phyloP scores from a whole-genome alignment of 305 asterid genomes.

The Solanum aculeatissimum region DNA sequence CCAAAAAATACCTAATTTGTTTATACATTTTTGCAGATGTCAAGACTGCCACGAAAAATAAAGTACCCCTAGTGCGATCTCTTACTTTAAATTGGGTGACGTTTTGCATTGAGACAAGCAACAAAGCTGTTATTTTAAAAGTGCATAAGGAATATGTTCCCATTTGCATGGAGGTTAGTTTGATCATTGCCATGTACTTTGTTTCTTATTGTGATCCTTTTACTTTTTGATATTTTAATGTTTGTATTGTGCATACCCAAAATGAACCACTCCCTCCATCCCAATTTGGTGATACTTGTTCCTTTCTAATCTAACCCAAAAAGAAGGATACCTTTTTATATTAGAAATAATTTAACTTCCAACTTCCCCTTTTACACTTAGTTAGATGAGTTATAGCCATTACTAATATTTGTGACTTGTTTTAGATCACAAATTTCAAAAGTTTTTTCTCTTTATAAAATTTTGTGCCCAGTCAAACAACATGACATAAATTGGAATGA shows the following conservation, averaged over 20 bases:
- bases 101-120: constrained; percentile 94
- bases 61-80: constrained; percentile 97
- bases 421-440: background rate
- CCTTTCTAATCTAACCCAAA: background rate
- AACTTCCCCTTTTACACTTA: background rate
- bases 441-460: background rate
- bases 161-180: constrained; percentile 96
- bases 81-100: constrained; percentile 89
- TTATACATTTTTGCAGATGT: constrained; percentile 55
- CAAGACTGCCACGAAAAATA: constrained; percentile 85
- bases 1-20: background rate
- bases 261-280: background rate
- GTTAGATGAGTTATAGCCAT: background rate
- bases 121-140: constrained; percentile 74
- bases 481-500: background rate
- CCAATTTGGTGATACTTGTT: background rate
- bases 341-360: background rate
- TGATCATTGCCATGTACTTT: background rate
- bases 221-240: background rate
- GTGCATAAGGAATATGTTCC: constrained; percentile 97
- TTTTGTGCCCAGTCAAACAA: background rate
- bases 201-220: background rate
- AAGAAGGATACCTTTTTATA: background rate
- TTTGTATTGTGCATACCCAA: background rate
- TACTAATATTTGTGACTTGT: background rate